phyloP scores from a whole-genome alignment of 495 filamentous ascomycete species.

The Terfezia claveryi region DNA sequence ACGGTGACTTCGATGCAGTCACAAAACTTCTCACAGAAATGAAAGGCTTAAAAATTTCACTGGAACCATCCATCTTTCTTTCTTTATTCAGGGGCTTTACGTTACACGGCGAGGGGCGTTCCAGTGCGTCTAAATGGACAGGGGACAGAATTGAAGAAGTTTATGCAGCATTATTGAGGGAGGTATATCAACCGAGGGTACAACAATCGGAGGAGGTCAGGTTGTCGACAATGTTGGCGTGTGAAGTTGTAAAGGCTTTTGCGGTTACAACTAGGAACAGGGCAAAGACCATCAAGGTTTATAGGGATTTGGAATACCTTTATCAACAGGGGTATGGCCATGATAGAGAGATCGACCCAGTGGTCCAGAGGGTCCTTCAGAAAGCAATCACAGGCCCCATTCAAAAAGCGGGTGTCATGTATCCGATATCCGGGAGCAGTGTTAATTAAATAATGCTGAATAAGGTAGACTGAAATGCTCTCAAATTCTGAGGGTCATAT shows the following conservation, averaged over 20 bases:
- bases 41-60: slow-evolving; percentile 30
- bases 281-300: not conserved
- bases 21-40: slow-evolving; percentile 42
- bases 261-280: not conserved
- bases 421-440: too few relatives aligned
- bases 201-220: not conserved
- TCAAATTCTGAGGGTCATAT: too few relatives aligned
- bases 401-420: too few relatives aligned
- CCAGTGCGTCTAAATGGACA: not conserved
- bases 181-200: not conserved
- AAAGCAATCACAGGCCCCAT: not conserved
- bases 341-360: not conserved
- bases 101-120: slow-evolving; percentile 30
- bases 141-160: not conserved
- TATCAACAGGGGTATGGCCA: not conserved
- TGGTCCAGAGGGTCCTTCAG: not conserved
- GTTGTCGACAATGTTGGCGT: not conserved
- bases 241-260: not conserved
- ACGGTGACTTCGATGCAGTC: slow-evolving; percentile 27
- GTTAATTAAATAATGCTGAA: too few relatives aligned
- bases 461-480: too few relatives aligned
- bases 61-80: slow-evolving; percentile 41
- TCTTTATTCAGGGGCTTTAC: slow-evolving; percentile 55
- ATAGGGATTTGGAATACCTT: not conserved
- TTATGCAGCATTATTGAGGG: not conserved